A percentile compares a stretch with the other conserved stretches of the same genome.
phyloP scores from a whole-genome alignment of 129 eudicot genomes.

The Flaveria trinervia region DNA sequence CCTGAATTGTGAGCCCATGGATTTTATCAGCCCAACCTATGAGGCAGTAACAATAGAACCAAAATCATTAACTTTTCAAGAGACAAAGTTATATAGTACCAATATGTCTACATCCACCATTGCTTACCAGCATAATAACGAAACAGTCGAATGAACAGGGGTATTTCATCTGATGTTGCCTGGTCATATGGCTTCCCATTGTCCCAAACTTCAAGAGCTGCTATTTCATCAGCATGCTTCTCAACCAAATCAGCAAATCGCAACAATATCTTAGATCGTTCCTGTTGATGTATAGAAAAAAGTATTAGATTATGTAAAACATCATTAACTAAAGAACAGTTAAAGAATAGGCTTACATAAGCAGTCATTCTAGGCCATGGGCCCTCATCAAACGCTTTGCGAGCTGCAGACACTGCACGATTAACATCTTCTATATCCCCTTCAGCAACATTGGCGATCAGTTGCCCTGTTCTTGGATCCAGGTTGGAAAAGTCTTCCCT shows the following conservation, averaged over 20 bases:
- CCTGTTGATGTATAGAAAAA: conserved; percentile 41
- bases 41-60: conserved; percentile 16
- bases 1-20: conserved; percentile 72
- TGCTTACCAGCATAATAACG: conserved; percentile 82
- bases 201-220: conserved; percentile 93
- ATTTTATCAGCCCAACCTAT: conserved; percentile 91
- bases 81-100: not conserved
- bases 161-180: conserved; percentile 61
- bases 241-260: conserved; percentile 83
- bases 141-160: conserved; percentile 61
- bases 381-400: conserved; percentile 89
- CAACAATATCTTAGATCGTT: conserved; percentile 66
- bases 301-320: not conserved
- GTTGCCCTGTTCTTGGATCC: conserved; percentile 82
- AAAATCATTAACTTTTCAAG: not conserved
- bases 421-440: conserved; percentile 74
- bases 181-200: conserved; percentile 84
- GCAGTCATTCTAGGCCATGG: conserved; percentile 95
- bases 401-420: conserved; percentile 88
- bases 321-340: not conserved
- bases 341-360: conserved; percentile 50
- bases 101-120: not conserved
- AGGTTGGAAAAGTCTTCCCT: conserved; percentile 94
- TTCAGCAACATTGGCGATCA: conserved; percentile 84
- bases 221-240: conserved; percentile 66